phyloP scores from a whole-genome alignment of 23 red algal species.

The Cyanidiococcus yangmingshanensis region DNA sequence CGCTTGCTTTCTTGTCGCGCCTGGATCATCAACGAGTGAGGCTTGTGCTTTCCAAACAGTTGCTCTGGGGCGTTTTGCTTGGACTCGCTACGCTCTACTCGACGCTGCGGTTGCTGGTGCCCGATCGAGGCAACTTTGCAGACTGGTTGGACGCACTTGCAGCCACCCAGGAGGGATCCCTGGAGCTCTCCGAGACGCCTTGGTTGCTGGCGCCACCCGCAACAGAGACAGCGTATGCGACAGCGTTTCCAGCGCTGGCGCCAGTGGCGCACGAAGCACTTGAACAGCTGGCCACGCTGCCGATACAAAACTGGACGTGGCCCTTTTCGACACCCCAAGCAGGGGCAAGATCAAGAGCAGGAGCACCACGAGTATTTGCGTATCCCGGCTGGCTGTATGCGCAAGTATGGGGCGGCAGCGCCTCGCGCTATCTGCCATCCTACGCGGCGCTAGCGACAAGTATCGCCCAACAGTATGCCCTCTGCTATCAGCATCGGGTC shows the following conservation, averaged over 20 bases:
- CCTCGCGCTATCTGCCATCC: not conserved
- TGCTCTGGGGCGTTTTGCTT: too few relatives aligned
- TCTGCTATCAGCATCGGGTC: not conserved
- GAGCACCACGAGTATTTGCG: not conserved
- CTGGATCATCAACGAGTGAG: too few relatives aligned
- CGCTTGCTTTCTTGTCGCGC: too few relatives aligned
- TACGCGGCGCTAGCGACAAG: not conserved
- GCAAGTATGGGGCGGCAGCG: not conserved
- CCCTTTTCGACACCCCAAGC: not conserved
- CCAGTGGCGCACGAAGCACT: not conserved
- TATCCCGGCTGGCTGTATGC: not conserved
- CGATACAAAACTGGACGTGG: not conserved
- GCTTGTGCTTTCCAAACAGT: too few relatives aligned
- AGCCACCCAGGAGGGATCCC: not conserved
- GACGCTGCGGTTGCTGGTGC: not conserved
- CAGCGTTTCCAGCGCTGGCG: not conserved
- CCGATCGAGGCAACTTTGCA: slow-evolving; percentile 1
- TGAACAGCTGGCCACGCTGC: not conserved
- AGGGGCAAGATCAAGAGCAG: too few relatives aligned
- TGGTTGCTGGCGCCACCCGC: not conserved
- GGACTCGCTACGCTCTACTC: not conserved
- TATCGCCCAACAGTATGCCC: not conserved
- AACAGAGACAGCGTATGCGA: not conserved
- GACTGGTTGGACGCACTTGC: slow-evolving; percentile 11
- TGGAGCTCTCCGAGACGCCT: not conserved